Percentiles rank a stretch among this genome's conserved stretches.
Conservation (phyloP, 2,329 filamentous ascomycete genomes). For the Colletotrichum shisoi region DNA sequence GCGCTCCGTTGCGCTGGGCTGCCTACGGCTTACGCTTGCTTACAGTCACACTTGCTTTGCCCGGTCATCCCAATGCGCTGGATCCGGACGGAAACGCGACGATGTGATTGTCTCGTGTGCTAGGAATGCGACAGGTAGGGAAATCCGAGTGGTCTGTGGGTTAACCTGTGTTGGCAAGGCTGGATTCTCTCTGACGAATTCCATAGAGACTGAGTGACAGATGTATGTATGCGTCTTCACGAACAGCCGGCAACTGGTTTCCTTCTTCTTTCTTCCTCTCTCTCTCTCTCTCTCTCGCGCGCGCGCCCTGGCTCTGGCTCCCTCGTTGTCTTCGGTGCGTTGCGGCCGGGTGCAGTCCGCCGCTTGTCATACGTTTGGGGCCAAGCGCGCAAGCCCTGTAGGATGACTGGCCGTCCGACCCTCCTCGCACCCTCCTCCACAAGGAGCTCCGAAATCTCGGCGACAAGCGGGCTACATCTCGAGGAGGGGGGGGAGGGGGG, state of each 20-base stretch:
- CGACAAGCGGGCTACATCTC: conserved; percentile 32
- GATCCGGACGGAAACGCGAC: conserved; percentile 32
- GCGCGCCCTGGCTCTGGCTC: no score
- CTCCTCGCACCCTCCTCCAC: conserved; percentile 24
- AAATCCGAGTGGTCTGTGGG: conserved; percentile 11
- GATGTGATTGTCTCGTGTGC: conserved; percentile 39
- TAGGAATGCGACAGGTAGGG: conserved; percentile 26
- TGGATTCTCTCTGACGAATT: conserved; percentile 19
- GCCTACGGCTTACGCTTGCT: not conserved
- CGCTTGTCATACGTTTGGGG: conserved; percentile 32
- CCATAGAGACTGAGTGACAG: conserved; percentile 1
- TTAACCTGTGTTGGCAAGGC: conserved; percentile 6
- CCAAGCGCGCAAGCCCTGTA: conserved; percentile 37
- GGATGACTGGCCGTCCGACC: conserved; percentile 30
- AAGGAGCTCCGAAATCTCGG: conserved; percentile 37
- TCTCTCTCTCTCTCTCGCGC: not conserved
- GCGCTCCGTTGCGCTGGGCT: conserved; percentile 1
- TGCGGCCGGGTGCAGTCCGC: conserved; percentile 13
- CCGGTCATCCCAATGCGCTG: conserved; percentile 35
- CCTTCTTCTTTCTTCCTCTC: not conserved
- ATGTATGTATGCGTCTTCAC: not conserved
- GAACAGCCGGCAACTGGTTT: not conserved
- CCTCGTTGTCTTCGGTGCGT: not conserved
- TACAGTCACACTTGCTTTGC: not conserved
- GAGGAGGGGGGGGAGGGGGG: not conserved